Base-by-base conservation (phyloP, 345 rosid species). In the Cochlearia excelsa region DNA sequence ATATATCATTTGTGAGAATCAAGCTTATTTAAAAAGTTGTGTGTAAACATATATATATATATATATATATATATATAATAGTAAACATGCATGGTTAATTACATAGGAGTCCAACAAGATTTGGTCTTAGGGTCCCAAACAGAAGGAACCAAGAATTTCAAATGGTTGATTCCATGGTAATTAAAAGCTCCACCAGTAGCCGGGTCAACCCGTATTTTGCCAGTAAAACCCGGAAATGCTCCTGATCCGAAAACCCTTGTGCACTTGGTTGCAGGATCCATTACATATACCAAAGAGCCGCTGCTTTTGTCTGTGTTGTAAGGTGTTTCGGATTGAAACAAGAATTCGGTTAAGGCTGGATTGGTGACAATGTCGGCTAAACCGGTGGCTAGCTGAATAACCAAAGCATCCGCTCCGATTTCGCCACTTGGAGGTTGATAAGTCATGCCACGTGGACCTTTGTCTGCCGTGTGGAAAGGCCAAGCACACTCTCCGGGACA, bases 401-500 rank as follows among this genome's bases (percentile, higher is more conserved):
- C 77, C 81, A 88, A 75, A 4, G 88, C 76, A 48, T 85, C 96
- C 0, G 82, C 86, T 4, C 78, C 90, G n/a, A 80, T 29, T 11
- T 82, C 77, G 0, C 79, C 79, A 30, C 57, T 83, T 26, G 93
- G 87, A 1, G 96, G 86, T 70, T 67, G 74, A 55, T 82, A 70
- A 0, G 65, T 59, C 46, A 69, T 51, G 0, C 81, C 88, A 40
- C 34, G 63, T 10, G 83, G 88, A 47, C 78, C 85, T 2, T 26
- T 44, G 6, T 74, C 73, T 0, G 85, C 35, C 53, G 6, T 71
- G 60, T 61, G 63, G 75, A 85, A 88, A 1, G 96, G 96, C 90
- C 90, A 85, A 0, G 78, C 86, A 37, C 96, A 88, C 6, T 65
- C 60, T 26, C 80, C 90, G 0, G 93, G 93, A 70, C 93, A 88